Conservation (phyloP, 805 yeast species). For the Metschnikowia proteae region DNA sequence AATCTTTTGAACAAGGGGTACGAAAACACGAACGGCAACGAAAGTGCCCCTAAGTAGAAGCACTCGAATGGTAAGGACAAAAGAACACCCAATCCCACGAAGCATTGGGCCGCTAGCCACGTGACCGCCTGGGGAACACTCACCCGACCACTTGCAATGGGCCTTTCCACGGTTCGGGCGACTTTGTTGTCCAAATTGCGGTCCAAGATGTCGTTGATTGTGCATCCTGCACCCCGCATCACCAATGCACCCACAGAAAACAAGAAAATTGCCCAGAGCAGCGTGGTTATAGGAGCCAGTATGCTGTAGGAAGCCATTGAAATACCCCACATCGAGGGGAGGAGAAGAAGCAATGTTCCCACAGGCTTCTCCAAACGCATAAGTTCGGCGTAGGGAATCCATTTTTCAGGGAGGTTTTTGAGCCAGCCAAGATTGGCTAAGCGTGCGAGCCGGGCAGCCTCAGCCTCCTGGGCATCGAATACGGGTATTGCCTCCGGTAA, state of each 20-base stretch:
- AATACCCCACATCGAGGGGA: constrained; percentile 92
- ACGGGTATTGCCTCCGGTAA: background rate
- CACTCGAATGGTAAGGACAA: constrained; percentile 75
- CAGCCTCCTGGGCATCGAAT: constrained; percentile 35
- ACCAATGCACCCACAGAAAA: constrained; percentile 83
- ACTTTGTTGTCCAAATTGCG: constrained; percentile 80
- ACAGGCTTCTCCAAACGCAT: constrained; percentile 93
- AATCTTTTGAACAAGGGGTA: constrained; percentile 93
- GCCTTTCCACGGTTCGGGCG: constrained; percentile 83
- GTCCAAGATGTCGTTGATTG: constrained; percentile 87
- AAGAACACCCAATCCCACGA: constrained; percentile 68
- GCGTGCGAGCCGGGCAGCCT: constrained; percentile 51
- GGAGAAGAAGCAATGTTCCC: constrained; percentile 80
- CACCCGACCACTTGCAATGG: constrained; percentile 88
- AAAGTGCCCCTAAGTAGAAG: constrained; percentile 75
- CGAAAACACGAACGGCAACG: constrained; percentile 73
- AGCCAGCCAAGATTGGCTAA: constrained; percentile 43
- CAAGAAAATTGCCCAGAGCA: constrained; percentile 57
- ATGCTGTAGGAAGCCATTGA: constrained; percentile 79
- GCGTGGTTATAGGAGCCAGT: constrained; percentile 63
- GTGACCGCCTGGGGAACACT: constrained; percentile 61
- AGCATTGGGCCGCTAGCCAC: constrained; percentile 71
- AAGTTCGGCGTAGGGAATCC: constrained; percentile 89
- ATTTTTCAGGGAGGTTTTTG: constrained; percentile 59
- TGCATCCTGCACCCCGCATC: constrained; percentile 98